A percentile compares a stretch with the other conserved stretches of the same genome.
These are phyloP conservation scores for Carex cristatella DNA, from an alignment of 176 grass and related monocot genomes.

Conservation along the genomic window DNA sequence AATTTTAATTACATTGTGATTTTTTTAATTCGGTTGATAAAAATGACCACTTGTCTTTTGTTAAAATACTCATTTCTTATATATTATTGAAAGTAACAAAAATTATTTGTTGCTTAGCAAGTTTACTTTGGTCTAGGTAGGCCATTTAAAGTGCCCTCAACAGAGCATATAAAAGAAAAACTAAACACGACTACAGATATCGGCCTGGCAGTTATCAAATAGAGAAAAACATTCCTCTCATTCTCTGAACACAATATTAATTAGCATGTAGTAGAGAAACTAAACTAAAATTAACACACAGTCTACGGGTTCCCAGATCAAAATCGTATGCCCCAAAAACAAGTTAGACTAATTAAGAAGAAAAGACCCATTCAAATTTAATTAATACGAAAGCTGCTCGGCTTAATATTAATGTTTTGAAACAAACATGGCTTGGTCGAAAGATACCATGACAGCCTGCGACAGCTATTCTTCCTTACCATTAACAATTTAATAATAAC, in stretches of 20 bases:
- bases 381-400: neutral
- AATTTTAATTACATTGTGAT: neutral
- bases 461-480: neutral
- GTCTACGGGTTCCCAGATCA: neutral
- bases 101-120: neutral
- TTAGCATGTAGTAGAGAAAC: neutral
- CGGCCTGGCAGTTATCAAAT: neutral
- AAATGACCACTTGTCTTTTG: neutral
- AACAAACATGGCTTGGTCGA: neutral
- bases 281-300: neutral
- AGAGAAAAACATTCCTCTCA: neutral
- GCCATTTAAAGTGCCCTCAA: neutral
- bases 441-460: slow-evolving; percentile 18
- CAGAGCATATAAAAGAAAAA: neutral
- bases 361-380: neutral
- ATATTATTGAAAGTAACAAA: neutral
- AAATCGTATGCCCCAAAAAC: neutral
- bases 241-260: neutral
- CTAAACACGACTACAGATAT: neutral
- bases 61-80: neutral
- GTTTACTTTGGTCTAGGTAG: neutral
- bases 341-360: neutral
- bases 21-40: neutral
- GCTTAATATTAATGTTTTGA: neutral
- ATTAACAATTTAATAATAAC: neutral